Base-by-base conservation (phyloP, 352 stramenopile species). In the Halophytophthora polymorphica region DNA sequence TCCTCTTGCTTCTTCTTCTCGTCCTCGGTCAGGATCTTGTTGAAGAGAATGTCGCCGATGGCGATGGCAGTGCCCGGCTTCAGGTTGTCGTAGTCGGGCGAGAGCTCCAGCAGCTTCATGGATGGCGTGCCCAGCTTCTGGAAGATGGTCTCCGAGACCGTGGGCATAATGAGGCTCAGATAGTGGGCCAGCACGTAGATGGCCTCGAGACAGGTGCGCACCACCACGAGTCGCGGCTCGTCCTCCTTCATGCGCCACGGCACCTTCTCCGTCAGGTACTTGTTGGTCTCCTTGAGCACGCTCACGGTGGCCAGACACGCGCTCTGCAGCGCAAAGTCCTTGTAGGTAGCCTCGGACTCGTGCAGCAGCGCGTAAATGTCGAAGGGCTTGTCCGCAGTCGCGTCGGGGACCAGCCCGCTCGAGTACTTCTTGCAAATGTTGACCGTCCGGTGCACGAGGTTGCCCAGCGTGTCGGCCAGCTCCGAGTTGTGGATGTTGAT, bases 401-500 rank as follows among this genome's bases (percentile, higher is more conserved):
- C 78, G 21, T 80, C 64, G 0, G 88, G 88, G 13, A 96, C 74
- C 33, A 75, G 34, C 33, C 87, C 96, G 44, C 92, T 80, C 59
- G 95, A 96, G 73, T 98, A 99, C 66, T 98, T 98, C 55, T 96
- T 83, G 59, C 87, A 97, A 42, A 99, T 91, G 48, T 93, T 98
- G 31, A 97, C 94, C 0, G 90, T 96, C 54, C 97, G 93, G 67
- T 99, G 94, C 35, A 99, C 91, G 22, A 99, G 73, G 71, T 99
- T 99, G 46, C 90, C 90, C 28, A 97, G 66, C 19, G 86, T 95
- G 47, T 97, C 88, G 7, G 86, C 88, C 21, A 96, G 69, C 69
- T 99, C 96, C 22, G 93, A 78, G 83, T 99, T 99, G 75, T 99
- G 96, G 71, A 98, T 98, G 56, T 97, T 91, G 29, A 97, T 78